A percentile compares a stretch with the other conserved stretches of the same genome.
Conservation (phyloP, 2,329 filamentous ascomycete genomes). For the Cercospora beticola region DNA sequence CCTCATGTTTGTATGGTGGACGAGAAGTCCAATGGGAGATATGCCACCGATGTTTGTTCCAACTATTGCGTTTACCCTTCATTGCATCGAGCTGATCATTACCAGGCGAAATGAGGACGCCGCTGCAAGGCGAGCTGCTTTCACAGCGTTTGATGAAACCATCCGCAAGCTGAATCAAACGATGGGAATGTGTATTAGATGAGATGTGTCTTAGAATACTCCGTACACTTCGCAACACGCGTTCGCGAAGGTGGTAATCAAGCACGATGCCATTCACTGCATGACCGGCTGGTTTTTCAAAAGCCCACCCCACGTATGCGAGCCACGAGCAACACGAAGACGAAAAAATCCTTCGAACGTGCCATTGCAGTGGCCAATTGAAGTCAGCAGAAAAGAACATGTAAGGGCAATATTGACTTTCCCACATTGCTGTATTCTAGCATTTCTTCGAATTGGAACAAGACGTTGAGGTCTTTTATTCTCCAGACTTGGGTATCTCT, state of each 20-base stretch:
- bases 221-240: neutral
- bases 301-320: neutral
- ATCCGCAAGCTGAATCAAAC: slow-evolving; percentile 71
- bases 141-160: slow-evolving; percentile 66
- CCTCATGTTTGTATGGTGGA: slow-evolving; percentile 46
- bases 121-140: slow-evolving; percentile 40
- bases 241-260: neutral
- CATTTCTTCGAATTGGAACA: neutral
- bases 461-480: neutral
- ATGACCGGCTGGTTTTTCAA: neutral
- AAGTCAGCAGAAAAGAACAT: neutral
- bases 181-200: slow-evolving; percentile 61
- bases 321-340: neutral
- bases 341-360: neutral
- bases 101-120: slow-evolving; percentile 11
- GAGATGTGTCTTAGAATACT: slow-evolving; percentile 8
- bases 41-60: neutral
- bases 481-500: slow-evolving; percentile 24
- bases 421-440: neutral
- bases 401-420: neutral
- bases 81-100: neutral
- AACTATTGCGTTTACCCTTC: neutral
- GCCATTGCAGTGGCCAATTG: neutral
- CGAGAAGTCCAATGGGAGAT: slow-evolving; percentile 4
- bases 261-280: no score